Conservation (phyloP, 1,284 basidiomycete genomes). For the Trichosporon faecale region DNA sequence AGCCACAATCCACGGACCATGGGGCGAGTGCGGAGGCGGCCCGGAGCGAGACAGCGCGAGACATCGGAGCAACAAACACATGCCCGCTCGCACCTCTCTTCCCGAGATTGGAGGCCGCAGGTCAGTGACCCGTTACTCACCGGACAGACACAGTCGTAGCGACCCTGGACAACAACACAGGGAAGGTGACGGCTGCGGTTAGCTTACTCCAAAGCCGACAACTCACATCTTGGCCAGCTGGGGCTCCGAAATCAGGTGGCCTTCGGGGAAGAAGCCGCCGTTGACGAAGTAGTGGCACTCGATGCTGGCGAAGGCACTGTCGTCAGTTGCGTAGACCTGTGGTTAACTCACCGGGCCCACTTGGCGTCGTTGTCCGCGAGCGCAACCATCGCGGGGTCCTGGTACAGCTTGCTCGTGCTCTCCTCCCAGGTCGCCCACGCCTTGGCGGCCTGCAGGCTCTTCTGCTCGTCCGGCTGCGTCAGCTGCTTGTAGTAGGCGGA, state of each 20-base stretch:
- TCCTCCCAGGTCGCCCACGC: conserved; percentile 82
- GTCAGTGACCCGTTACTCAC: conserved; percentile 31
- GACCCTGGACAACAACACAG: conserved; percentile 78
- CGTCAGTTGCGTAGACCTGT: conserved; percentile 13
- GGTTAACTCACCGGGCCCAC: conserved; percentile 65
- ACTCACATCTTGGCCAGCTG: conserved; percentile 84
- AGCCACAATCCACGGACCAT: neutral
- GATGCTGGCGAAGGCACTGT: conserved; percentile 79
- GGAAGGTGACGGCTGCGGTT: conserved; percentile 75
- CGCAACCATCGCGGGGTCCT: conserved; percentile 68
- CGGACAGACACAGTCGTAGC: conserved; percentile 56
- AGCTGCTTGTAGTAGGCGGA: conserved; percentile 72
- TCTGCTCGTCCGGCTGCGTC: conserved; percentile 66
- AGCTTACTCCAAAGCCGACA: neutral
- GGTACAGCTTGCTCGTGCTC: conserved; percentile 69
- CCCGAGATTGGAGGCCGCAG: neutral
- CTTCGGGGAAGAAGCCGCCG: conserved; percentile 82
- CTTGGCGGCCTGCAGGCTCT: conserved; percentile 64
- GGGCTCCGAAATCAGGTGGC: conserved; percentile 76
- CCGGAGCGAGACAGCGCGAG: neutral
- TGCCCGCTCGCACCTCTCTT: neutral
- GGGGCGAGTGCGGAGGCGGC: neutral
- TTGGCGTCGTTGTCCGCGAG: conserved; percentile 64
- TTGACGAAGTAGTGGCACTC: conserved; percentile 92
- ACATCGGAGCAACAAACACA: neutral